Evolutionary conservation across 78 protist species (phyloP), one percentile per base, ranked within the genome.

Genomic region (Dictyostelium discoideum): DNA sequence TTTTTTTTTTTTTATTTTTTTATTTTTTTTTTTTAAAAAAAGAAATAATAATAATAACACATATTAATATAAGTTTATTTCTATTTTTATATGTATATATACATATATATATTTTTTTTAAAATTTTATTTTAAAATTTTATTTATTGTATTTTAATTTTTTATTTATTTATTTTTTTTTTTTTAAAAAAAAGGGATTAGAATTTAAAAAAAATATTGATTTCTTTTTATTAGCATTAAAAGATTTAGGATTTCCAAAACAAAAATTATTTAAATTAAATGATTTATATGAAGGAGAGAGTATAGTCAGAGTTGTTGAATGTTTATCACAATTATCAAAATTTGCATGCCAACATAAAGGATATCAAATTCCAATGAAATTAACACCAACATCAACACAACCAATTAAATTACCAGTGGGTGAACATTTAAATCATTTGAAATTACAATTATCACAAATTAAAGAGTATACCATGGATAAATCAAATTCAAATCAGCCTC

Each of bases 221-320:
- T 82, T 82, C 72, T 90, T 90, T 90, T 72, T 90, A n/a, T 39
- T 63, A 16, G 95, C 95, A 39, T 48, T 90, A 37, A 86, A 90
- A 32, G 95, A 90, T 29, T 72, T 90, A 24, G 87, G 84, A 24
- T 24, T 82, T 67, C 88, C 95, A 72, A 82, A 73, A 72, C 77
- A 80, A 24, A 82, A 80, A 48, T 14, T 37, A 73, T 90, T 90
- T 26, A 81, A 77, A 22, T 24, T 67, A 54, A 63, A 82, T 40
- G 95, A 90, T 82, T 50, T 90, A 29, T 90, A 42, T 80, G 60
- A 67, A 22, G 81, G 85, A 16, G 88, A 83, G 3, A 83, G 84
- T 72, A 50, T 54, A 6, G 95, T 90, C 6, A 90, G 81, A 73
- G 95, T 90, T 3, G 69, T 90, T 29, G 85, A 77, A 65, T 42